Evolutionary conservation across 306 rosid species (phyloP).

Genomic region (Vicia sativa): DNA sequence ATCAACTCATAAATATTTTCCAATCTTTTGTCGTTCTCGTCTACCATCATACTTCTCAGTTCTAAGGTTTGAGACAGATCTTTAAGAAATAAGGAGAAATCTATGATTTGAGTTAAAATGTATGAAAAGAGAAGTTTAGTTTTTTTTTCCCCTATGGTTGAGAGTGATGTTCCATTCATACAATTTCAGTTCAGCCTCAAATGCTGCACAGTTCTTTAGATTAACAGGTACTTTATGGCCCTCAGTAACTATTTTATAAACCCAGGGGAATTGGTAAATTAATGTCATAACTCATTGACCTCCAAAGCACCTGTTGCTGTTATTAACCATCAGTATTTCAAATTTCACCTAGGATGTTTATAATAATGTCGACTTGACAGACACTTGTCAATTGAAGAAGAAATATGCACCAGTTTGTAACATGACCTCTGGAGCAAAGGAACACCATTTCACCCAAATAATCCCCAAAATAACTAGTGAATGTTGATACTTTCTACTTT

Average conservation of each 20-base stretch:
- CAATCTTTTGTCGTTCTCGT: background rate
- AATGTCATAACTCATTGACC: slow-evolving; percentile 1
- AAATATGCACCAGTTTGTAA: slow-evolving; percentile 1
- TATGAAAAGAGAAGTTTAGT: no score
- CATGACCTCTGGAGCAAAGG: slow-evolving; percentile 6
- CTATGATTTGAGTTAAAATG: background rate
- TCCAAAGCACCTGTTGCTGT: background rate
- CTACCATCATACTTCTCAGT: background rate
- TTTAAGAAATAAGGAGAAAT: background rate
- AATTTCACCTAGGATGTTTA: slow-evolving; percentile 3
- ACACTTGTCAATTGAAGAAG: background rate
- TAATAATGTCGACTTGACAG: background rate
- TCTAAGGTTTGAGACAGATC: slow-evolving; percentile 10
- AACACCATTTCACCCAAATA: background rate
- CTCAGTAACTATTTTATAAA: background rate
- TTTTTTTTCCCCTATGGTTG: background rate
- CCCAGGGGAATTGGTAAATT: background rate
- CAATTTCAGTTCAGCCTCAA: background rate
- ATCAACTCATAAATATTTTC: slow-evolving; percentile 8
- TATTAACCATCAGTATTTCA: background rate
- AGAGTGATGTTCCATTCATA: slow-evolving; percentile 5
- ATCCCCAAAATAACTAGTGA: background rate
- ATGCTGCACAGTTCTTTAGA: background rate
- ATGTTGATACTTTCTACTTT: background rate
- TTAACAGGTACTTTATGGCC: background rate